phyloP scores from a whole-genome alignment of 306 rosid genomes.

The Vigna hirtella region DNA sequence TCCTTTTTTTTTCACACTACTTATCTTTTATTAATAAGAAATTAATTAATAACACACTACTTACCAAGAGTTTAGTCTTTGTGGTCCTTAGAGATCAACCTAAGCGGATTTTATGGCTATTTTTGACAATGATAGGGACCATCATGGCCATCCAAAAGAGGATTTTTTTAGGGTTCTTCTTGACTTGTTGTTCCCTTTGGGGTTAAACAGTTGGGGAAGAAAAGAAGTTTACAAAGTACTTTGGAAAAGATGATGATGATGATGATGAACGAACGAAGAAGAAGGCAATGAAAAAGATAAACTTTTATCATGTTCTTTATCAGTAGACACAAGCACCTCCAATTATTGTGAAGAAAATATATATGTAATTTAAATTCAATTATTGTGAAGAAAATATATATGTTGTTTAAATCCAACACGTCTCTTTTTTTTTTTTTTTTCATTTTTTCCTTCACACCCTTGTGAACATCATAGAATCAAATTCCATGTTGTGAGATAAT shows the following conservation, averaged over 20 bases:
- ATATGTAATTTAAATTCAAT: conserved; percentile 32
- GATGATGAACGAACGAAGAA: neutral
- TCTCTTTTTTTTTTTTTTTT: neutral
- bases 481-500: conserved; percentile 24
- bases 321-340: conserved; percentile 23
- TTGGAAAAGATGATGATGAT: conserved; percentile 28
- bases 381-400: conserved; percentile 15
- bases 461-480: conserved; percentile 43
- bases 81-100: too few relatives aligned
- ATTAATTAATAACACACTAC: too few relatives aligned
- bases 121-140: conserved; percentile 43
- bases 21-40: too few relatives aligned
- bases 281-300: neutral
- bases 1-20: too few relatives aligned
- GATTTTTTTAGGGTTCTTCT: conserved; percentile 27
- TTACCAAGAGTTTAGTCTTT: too few relatives aligned
- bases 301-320: neutral
- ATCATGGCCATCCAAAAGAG: conserved; percentile 47
- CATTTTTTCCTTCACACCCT: conserved; percentile 3
- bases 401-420: conserved; percentile 29
- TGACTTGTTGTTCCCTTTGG: conserved; percentile 45
- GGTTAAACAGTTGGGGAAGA: conserved; percentile 43
- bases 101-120: neutral
- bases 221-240: conserved; percentile 40
- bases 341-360: conserved; percentile 33